Evolutionary conservation across 1,139 yeast genomes (phyloP).

Genomic region (Wickerhamomyces sp.): DNA sequence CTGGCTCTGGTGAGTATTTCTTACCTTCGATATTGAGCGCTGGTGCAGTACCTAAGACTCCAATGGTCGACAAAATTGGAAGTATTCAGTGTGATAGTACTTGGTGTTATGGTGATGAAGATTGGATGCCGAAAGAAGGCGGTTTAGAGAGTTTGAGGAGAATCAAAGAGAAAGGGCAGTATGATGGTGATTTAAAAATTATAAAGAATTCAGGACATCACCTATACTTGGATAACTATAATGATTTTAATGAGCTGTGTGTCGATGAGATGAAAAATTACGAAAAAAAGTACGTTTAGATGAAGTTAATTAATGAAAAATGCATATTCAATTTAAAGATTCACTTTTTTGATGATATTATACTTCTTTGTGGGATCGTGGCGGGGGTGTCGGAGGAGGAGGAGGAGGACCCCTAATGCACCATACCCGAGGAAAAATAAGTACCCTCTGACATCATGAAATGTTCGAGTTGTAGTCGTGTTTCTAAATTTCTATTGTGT

Average conservation of each 20-base stretch:
- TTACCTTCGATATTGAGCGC: slow-evolving; percentile 63
- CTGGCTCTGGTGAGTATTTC: slow-evolving; percentile 76
- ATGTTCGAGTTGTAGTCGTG: not conserved
- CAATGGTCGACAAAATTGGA: slow-evolving; percentile 49
- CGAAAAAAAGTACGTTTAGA: slow-evolving; percentile 8
- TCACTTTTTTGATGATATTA: no score
- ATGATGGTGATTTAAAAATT: slow-evolving; percentile 32
- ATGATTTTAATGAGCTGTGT: slow-evolving; percentile 45
- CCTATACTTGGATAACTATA: slow-evolving; percentile 56
- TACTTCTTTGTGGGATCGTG: no score
- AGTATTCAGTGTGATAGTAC: slow-evolving; percentile 44
- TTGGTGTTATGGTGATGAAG: slow-evolving; percentile 73
- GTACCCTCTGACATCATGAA: slow-evolving; percentile 1
- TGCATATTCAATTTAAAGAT: not conserved
- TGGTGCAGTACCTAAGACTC: slow-evolving; percentile 68
- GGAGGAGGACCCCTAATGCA: no score
- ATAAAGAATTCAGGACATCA: slow-evolving; percentile 66
- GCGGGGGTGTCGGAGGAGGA: no score
- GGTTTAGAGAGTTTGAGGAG: slow-evolving; percentile 26
- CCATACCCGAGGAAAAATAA: not conserved
- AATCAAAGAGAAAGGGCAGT: slow-evolving; percentile 11
- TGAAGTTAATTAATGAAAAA: no score
- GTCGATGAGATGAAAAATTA: slow-evolving; percentile 37
- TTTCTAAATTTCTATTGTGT: no score
- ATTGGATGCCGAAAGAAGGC: slow-evolving; percentile 54